Evolutionary conservation across 805 yeast genomes (phyloP).

Genomic region (Kuraishia molischiana): DNA sequence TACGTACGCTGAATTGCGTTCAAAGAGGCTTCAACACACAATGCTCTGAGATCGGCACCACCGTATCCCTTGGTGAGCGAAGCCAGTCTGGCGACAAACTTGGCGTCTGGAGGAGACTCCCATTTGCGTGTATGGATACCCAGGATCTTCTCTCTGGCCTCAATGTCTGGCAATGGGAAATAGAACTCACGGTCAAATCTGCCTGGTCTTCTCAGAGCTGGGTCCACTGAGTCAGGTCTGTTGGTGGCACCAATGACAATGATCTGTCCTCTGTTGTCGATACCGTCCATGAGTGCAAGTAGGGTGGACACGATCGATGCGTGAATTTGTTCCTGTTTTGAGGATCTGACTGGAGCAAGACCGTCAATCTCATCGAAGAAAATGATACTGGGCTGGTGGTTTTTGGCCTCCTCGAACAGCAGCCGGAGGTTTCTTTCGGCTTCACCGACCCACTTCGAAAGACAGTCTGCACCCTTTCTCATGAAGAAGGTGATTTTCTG

Average conservation of each 20-base stretch:
- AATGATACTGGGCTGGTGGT: slow-evolving; percentile 91
- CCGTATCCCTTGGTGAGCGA: slow-evolving; percentile 90
- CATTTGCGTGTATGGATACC: slow-evolving; percentile 83
- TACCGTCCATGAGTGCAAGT: slow-evolving; percentile 96
- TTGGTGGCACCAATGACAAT: slow-evolving; percentile 98
- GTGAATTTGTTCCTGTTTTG: slow-evolving; percentile 97
- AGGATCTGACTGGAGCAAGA: slow-evolving; percentile 92
- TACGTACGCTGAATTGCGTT: slow-evolving; percentile 84
- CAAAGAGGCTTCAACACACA: slow-evolving; percentile 93
- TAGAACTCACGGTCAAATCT: slow-evolving; percentile 95
- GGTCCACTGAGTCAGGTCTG: slow-evolving; percentile 97
- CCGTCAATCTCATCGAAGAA: slow-evolving; percentile 99
- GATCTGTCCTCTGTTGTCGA: slow-evolving; percentile 98
- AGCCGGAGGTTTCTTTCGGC: slow-evolving; percentile 91
- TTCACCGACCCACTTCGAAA: slow-evolving; percentile 98
- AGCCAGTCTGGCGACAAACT: slow-evolving; percentile 60
- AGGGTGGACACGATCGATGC: slow-evolving; percentile 94
- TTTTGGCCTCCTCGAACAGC: slow-evolving; percentile 90
- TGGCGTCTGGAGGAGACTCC: slow-evolving; percentile 59
- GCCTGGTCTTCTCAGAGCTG: slow-evolving; percentile 95
- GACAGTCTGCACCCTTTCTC: slow-evolving; percentile 97
- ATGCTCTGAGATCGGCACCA: slow-evolving; percentile 91
- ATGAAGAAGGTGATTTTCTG: slow-evolving; percentile 90
- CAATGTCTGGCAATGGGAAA: slow-evolving; percentile 82
- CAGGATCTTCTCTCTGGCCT: slow-evolving; percentile 71